Conservation (phyloP, 2,329 filamentous ascomycete species). For the Penicillium occitanis region DNA sequence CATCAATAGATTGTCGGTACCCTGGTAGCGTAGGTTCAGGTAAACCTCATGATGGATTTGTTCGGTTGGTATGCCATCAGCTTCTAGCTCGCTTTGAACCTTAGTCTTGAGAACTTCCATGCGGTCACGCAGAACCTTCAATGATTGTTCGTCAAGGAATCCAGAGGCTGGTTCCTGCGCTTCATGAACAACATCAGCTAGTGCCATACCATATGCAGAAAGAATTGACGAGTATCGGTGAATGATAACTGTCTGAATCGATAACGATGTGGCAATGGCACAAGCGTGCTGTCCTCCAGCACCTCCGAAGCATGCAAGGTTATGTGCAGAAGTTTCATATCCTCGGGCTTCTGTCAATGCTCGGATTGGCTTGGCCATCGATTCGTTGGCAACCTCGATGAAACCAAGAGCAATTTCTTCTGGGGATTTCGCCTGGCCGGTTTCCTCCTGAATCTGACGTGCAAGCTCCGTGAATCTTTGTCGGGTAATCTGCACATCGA, state of each 20-base stretch:
- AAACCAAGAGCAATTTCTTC: slow-evolving; percentile 29
- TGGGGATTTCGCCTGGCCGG: slow-evolving; percentile 25
- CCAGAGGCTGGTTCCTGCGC: slow-evolving; percentile 35
- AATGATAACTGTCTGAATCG: slow-evolving; percentile 44
- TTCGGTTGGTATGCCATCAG: slow-evolving; percentile 40
- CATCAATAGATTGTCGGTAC: slow-evolving; percentile 47
- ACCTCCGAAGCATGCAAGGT: slow-evolving; percentile 34
- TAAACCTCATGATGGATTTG: slow-evolving; percentile 39
- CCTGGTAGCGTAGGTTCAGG: slow-evolving; percentile 46
- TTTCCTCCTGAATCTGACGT: slow-evolving; percentile 42
- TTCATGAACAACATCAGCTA: slow-evolving; percentile 44
- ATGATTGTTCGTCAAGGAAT: slow-evolving; percentile 23
- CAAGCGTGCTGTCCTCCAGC: slow-evolving; percentile 44
- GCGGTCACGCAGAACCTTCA: slow-evolving; percentile 25
- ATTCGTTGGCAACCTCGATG: slow-evolving; percentile 27
- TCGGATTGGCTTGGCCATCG: slow-evolving; percentile 28
- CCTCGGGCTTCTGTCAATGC: slow-evolving; percentile 28
- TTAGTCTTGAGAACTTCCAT: slow-evolving; percentile 32
- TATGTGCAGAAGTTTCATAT: slow-evolving; percentile 29
- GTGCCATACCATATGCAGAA: slow-evolving; percentile 48
- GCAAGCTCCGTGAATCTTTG: slow-evolving; percentile 46
- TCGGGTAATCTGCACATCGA: slow-evolving; percentile 45
- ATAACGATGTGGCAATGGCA: slow-evolving; percentile 42
- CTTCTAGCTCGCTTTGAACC: slow-evolving; percentile 32
- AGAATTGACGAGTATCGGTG: slow-evolving; percentile 45